Conservation (phyloP, 768 basidiomycete genomes). For the Lentinula boryana region DNA sequence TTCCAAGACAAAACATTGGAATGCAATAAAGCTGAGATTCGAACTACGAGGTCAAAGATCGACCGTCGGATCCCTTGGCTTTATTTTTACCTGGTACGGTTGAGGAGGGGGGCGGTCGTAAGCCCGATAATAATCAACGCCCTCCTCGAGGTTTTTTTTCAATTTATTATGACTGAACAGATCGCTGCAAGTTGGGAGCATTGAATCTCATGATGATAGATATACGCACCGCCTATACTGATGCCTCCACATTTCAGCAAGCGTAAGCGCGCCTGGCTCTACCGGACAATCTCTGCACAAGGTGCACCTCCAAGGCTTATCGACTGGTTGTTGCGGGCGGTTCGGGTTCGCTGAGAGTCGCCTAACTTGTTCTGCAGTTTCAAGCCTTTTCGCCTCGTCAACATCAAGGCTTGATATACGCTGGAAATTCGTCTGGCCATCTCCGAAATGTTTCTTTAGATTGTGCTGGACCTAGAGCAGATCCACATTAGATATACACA, state of each 20-base stretch:
- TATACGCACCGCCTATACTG: background rate
- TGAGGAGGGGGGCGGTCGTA: background rate
- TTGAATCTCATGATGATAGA: background rate
- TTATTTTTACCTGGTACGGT: background rate
- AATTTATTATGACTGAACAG: background rate
- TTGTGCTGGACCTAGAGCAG: slow-evolving; percentile 24
- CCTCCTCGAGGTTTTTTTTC: background rate
- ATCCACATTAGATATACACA: no score
- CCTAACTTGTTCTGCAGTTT: slow-evolving; percentile 12
- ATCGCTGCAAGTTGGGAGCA: background rate
- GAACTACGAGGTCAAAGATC: background rate
- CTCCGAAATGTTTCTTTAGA: slow-evolving; percentile 24
- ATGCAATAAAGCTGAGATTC: no score
- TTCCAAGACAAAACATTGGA: background rate
- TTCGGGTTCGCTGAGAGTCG: slow-evolving; percentile 5
- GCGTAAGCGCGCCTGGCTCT: slow-evolving; percentile 18
- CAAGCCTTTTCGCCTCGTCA: slow-evolving; percentile 15
- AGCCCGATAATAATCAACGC: background rate
- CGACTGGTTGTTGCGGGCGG: slow-evolving; percentile 4
- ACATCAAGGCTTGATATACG: slow-evolving; percentile 19
- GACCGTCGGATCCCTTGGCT: background rate
- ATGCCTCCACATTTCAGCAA: slow-evolving; percentile 13
- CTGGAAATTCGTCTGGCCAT: slow-evolving; percentile 21
- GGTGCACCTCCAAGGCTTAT: slow-evolving; percentile 20
- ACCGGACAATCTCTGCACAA: slow-evolving; percentile 16